Evolutionary conservation across 805 yeast species (phyloP).

Genomic region (Candida rishiriensis): DNA sequence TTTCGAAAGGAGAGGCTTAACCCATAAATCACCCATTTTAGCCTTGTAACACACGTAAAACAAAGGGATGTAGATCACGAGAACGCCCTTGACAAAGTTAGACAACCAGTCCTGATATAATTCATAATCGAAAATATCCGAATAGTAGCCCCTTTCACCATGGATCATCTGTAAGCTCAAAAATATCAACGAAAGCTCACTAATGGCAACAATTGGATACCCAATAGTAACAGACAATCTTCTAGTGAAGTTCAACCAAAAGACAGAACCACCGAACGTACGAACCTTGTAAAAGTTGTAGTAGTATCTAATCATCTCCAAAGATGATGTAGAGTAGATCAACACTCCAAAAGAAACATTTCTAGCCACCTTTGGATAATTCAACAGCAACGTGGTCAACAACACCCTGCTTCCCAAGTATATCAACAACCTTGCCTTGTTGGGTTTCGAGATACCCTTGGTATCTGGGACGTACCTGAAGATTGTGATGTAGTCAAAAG

Average conservation of each 20-base stretch:
- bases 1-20: no score
- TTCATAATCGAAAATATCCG: conserved; percentile 14
- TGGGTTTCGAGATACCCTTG: conserved; percentile 9
- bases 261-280: conserved; percentile 17
- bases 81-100: conserved; percentile 6
- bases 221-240: conserved; percentile 11
- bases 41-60: conserved; percentile 21
- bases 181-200: conserved; percentile 22
- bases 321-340: conserved; percentile 18
- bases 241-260: conserved; percentile 14
- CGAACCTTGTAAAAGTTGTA: conserved; percentile 26
- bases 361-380: conserved; percentile 26
- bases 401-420: conserved; percentile 10
- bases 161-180: conserved; percentile 18
- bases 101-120: conserved; percentile 7
- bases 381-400: conserved; percentile 14
- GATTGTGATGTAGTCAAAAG: conserved; percentile 15
- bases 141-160: conserved; percentile 14
- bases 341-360: conserved; percentile 19
- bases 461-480: conserved; percentile 13
- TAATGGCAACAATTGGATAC: conserved; percentile 17
- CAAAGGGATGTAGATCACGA: conserved; percentile 18
- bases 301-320: conserved; percentile 21
- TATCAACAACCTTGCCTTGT: conserved; percentile 7
- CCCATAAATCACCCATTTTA: no score